Base-by-base conservation (phyloP, 495 filamentous ascomycete genomes). In the Penicillium alfredii region DNA sequence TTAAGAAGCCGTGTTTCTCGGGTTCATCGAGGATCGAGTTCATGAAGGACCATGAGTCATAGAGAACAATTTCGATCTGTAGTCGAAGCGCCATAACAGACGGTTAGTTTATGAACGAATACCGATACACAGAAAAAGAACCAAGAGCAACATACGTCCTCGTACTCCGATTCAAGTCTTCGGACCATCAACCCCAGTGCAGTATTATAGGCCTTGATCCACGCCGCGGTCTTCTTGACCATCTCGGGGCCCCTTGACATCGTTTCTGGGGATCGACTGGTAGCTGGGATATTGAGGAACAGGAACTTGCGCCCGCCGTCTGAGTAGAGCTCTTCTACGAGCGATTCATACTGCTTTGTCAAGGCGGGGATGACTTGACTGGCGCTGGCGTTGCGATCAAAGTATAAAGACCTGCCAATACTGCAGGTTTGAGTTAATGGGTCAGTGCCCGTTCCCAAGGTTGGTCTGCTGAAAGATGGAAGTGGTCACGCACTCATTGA, bases 221-320 rank as follows among this genome's bases (percentile, higher is more conserved):
- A 64, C 5, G 47, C 42, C 6, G 57, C 56, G 29, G 55, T 55
- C 16, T 33, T 19, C 22, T 46, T 23, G 3, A 49, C 51, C 4
- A 46, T 51, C 14, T 39, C 46, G 11, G 48, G 13, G 2, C 61
- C 58, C 26, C 58, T 45, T 3, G 43, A 37, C 1, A 53, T 29
- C 6, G 76, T 76, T 6, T 72, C 45, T 1, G 83, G 83, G 14
- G 72, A 74, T 8, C 78, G 75, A 23, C 86, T 66, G n/a, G 83
- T 69, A 2, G 86, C 78, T 0, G 86, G 86, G 3, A 87, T 83
- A 35, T 78, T 80, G 40, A 89, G 38, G 50, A 89, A 73, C n/a
- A 83, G 58, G 53, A 88, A 88, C 42, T 82, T 86, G 32, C 83
- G 73, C 4, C 76, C 84, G 0, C 86, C 86, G 12, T 67, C 67